These are phyloP conservation scores for Adansonia rubrostipa DNA, from an alignment of 441 rosid species.

Conservation along the genomic window DNA sequence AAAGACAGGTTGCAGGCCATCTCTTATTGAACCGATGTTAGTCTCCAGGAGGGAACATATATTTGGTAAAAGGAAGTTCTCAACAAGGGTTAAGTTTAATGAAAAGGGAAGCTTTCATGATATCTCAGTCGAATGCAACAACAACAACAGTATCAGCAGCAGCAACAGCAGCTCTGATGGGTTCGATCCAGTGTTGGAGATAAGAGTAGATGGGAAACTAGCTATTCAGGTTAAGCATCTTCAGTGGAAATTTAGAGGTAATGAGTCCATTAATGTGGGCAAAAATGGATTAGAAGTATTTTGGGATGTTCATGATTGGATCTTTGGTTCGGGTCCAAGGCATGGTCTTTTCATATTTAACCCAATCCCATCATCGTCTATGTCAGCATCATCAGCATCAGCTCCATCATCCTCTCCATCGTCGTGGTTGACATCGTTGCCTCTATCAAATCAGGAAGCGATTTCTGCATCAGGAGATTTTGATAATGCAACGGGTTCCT, in stretches of 20 bases:
- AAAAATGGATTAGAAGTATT: constrained; percentile 57
- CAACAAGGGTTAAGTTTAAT: constrained; percentile 60
- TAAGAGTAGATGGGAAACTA: constrained; percentile 60
- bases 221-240: constrained; percentile 62
- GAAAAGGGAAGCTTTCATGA: constrained; percentile 60
- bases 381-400: constrained; percentile 29
- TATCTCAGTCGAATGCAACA: constrained; percentile 65
- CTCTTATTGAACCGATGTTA: constrained; percentile 70
- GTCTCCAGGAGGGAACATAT: constrained; percentile 76
- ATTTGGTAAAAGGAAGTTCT: constrained; percentile 76
- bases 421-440: background rate
- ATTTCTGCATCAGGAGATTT: constrained; percentile 33
- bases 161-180: constrained; percentile 10
- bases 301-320: constrained; percentile 90
- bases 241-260: constrained; percentile 85
- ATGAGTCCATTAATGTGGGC: constrained; percentile 54
- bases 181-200: constrained; percentile 61
- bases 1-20: constrained; percentile 73
- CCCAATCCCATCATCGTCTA: constrained; percentile 38
- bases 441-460: constrained; percentile 32
- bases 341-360: constrained; percentile 62
- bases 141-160: background rate
- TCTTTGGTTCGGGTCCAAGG: constrained; percentile 70
- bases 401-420: background rate
- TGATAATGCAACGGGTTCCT: constrained; percentile 35